Evolutionary conservation across 129 eudicot genomes (phyloP), one percentile per base, ranked within the genome.

Genomic region (Flaveria trinervia): DNA sequence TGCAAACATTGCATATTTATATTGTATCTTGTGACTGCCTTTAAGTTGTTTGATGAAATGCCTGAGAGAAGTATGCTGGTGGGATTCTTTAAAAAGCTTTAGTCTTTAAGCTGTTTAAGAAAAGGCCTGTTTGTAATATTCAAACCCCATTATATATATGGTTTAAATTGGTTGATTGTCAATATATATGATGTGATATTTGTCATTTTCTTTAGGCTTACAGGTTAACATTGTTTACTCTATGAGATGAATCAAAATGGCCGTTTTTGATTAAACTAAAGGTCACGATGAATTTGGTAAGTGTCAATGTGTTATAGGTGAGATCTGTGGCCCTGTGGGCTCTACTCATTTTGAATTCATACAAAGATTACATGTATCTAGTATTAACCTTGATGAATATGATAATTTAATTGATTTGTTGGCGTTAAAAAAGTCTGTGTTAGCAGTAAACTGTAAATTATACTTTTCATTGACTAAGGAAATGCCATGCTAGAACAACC

Each of bases 31-130:
- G 41, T 36, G 41, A 36, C 7, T 54, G 64, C 64, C 64, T 56
- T 56, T 22, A 56, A 17, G 64, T 56, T 56, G 28, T 56, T 56
- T 20, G 28, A 56, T 56, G 13, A 56, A 56, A 56, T 56, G 64
- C 84, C 84, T 12, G 81, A 74, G 48, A 59, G 60, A n/a, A 22
- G 23, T 6, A 54, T 7, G 23, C 60, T 54, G 50, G 50, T 36
- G 41, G 41, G 7, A 36, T 36, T 36, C 41, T 36, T 36, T 36
- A 7, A 36, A 36, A 36, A 36, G 41, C 41, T 36, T 56, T 56
- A 56, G 4, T 23, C 12, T 59, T 59, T 22, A 16, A 59, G 30
- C 36, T 15, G 11, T 22, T 59, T 11, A 23, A 59, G 2, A 4
- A 59, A 20, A 59, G 11, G 15, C n/a, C 66, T 1, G 16, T 57